Base-by-base conservation (phyloP, 2,329 filamentous ascomycete genomes). In the Colletotrichum endophyticum region DNA sequence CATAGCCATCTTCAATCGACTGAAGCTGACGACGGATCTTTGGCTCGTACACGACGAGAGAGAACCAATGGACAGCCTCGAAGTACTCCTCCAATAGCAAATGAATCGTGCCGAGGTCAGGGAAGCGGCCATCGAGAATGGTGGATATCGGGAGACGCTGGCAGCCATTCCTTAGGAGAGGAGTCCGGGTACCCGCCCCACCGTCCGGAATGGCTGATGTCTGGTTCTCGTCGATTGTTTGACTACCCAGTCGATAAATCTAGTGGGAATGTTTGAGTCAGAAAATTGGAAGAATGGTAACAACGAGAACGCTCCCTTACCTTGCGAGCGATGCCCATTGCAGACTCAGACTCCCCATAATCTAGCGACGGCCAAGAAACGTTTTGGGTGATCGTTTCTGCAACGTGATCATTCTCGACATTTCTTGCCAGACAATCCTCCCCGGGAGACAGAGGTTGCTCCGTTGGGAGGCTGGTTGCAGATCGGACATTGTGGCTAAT, bases 251-350 rank as follows among this genome's bases (percentile, higher is more conserved):
- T 0, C 44, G 44, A 22, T 53, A 53, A 8, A 53, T 53, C 44
- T 53, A 22, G 1, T 4, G n/a, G 44, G 1, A 3, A 13, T 13
- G 1, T 13, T 22, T 0, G 44, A 22, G n/a, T 53, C 44, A 53
- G 6, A 53, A 1, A 22, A 2, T 22, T 12, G n/a, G 44, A 13
- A 22, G 1, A 22, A 4, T 53, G 1, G 44, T 53, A 13, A 1
- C 6, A 13, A 7, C 2, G 3, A 5, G 1, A 53, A 22, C 12
- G 0, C 3, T 22, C 11, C 44, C 6, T 53, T 22, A 53, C 44
- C 44, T 53, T 53, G n/a, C 44, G 44, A 13, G 44, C 44, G 1
- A 53, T 53, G n/a, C 44, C 44, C 44, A 53, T 53, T 22, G 44
- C 44, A 53, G 44, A 53, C 44, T 53, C 44, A 13, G n/a, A 53